Conservation (phyloP, 371 early-diverging fungal genomes). For the Rhizopus delemar region DNA sequence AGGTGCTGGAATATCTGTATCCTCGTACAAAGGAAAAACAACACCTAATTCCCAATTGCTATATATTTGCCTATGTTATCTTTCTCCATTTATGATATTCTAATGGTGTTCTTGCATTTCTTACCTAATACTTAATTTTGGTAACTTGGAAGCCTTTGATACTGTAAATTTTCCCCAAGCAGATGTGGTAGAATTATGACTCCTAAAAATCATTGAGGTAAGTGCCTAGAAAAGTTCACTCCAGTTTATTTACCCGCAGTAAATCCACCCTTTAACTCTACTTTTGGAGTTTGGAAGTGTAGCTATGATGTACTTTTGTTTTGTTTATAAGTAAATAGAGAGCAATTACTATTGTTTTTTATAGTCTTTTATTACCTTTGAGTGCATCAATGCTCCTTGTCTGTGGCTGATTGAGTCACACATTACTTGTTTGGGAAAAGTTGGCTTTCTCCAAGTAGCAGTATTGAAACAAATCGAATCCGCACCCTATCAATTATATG, state of each 20-base stretch:
- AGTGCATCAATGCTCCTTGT: conserved; percentile 47
- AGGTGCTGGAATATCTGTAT: conserved; percentile 37
- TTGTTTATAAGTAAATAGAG: not conserved
- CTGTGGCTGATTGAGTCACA: conserved; percentile 47
- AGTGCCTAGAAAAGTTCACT: not conserved
- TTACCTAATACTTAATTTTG: conserved; percentile 47
- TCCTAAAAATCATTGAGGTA: conserved; percentile 23
- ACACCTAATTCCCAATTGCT: conserved; percentile 58
- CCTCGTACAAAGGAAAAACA: conserved; percentile 37
- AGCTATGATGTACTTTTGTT: conserved; percentile 43
- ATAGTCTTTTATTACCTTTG: conserved; percentile 31
- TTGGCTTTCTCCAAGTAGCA: conserved; percentile 36
- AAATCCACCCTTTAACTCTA: conserved; percentile 42
- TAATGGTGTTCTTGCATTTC: not conserved
- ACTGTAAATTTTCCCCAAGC: conserved; percentile 48
- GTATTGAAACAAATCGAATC: conserved; percentile 42
- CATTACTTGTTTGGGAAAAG: conserved; percentile 48
- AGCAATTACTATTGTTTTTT: not conserved
- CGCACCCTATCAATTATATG: conserved; percentile 34
- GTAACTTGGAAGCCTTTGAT: conserved; percentile 25
- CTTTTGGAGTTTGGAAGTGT: conserved; percentile 22
- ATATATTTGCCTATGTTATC: not conserved
- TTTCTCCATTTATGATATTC: not conserved
- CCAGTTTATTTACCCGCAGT: conserved; percentile 35
- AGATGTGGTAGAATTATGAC: conserved; percentile 46